phyloP scores from a whole-genome alignment of 2,329 filamentous ascomycete genomes.

The Diaporthe citrichinensis region DNA sequence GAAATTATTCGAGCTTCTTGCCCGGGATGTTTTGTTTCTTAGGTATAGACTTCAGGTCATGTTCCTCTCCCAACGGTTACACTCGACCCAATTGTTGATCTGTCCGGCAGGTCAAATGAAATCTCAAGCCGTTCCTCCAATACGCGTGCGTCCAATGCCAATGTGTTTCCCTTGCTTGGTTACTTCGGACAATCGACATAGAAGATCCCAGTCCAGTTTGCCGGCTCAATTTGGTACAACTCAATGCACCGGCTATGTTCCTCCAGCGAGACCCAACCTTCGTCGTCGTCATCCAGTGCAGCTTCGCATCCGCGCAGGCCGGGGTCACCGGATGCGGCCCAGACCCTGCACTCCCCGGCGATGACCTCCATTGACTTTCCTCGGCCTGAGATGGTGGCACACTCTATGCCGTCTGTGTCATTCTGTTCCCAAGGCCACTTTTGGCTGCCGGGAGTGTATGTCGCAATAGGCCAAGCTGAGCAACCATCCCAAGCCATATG shows the following conservation, averaged over 20 bases:
- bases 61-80: not conserved
- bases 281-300: not conserved
- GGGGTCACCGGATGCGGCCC: not conserved
- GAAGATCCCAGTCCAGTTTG: not conserved
- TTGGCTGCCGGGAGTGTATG: not conserved
- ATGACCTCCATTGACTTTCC: not conserved
- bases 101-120: not conserved
- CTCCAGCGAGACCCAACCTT: not conserved
- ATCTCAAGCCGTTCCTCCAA: not conserved
- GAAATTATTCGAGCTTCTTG: not conserved
- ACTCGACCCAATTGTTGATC: not conserved
- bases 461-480: too few relatives aligned
- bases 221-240: not conserved
- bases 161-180: not conserved
- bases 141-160: not conserved
- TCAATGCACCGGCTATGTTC: too few relatives aligned
- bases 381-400: too few relatives aligned
- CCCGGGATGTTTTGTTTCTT: not conserved
- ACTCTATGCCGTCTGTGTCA: not conserved
- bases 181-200: not conserved
- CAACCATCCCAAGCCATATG: too few relatives aligned
- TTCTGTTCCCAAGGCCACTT: too few relatives aligned
- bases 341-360: not conserved
- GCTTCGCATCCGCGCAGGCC: not conserved
- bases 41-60: not conserved